These are phyloP conservation scores for Alopecurus myosuroides DNA, from an alignment of 176 grass and related monocot species.

Conservation along the genomic window DNA sequence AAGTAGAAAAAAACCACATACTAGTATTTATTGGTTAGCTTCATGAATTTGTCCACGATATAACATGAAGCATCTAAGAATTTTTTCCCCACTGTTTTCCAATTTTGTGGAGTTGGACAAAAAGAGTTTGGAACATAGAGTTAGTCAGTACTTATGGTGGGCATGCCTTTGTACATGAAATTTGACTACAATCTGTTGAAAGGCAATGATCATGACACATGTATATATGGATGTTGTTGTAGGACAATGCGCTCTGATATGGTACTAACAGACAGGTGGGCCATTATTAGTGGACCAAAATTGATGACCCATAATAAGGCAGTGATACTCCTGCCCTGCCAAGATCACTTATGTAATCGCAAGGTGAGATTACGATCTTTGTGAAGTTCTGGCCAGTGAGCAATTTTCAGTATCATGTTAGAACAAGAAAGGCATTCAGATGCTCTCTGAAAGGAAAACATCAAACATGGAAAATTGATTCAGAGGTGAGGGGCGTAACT, in stretches of 20 bases:
- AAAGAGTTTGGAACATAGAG: too few relatives aligned
- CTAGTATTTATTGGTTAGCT: too few relatives aligned
- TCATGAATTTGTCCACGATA: too few relatives aligned
- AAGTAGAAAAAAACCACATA: too few relatives aligned
- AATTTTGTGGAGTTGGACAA: too few relatives aligned
- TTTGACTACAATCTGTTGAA: too few relatives aligned
- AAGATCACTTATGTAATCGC: not conserved
- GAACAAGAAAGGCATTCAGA: not conserved
- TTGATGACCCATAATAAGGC: too few relatives aligned
- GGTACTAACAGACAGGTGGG: not conserved
- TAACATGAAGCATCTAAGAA: too few relatives aligned
- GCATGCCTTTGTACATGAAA: too few relatives aligned
- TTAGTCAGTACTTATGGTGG: not conserved
- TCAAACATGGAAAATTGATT: not conserved
- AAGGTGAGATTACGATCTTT: conserved; percentile 27
- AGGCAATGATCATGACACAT: conserved; percentile 17
- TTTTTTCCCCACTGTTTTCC: too few relatives aligned
- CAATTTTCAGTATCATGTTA: not conserved
- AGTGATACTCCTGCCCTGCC: conserved; percentile 13
- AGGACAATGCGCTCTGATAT: not conserved
- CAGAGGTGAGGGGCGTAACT: not conserved
- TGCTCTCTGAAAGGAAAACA: not conserved
- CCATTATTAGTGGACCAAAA: not conserved
- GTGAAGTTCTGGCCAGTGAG: not conserved
- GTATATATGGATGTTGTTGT: not conserved